Base-by-base conservation (phyloP, 352 stramenopile genomes). In the Thraustotheca clavata region DNA sequence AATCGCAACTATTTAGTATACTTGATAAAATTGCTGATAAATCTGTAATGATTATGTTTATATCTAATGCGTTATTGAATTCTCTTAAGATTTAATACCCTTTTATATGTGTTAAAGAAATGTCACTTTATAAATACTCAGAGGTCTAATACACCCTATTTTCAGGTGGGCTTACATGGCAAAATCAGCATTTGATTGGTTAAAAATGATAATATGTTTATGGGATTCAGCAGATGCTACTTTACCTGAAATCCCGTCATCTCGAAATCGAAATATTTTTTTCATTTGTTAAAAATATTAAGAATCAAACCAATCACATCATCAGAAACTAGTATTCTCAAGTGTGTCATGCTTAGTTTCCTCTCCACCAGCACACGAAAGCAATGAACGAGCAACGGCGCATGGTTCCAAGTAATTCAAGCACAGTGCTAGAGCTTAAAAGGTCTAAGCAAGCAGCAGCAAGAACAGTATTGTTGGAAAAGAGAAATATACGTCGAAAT, bases 291-390 rank as follows among this genome's bases (percentile, higher is more conserved):
- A 52, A 52, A 52, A 52, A 20, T 14, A 2, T 18, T 24, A 52
- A 52, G n/a, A 26, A 3, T 18, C 24, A 52, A 31, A 18, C 43
- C 43, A 52, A 52, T 52, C 43, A 52, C 43, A 52, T 52, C 43
- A 52, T 52, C 43, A 52, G 11, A 3, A 2, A 31, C 9, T 14
- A 52, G n/a, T 18, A 20, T 14, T 9, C 43, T 18, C 1, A 31
- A 9, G 43, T 24, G 24, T 52, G 43, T 52, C 43, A 52, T 52
- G 43, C 43, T 52, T 52, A 52, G 43, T 52, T 52, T 52, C n/a
- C n/a, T n/a, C n/a, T 52, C 43, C 43, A 52, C 38, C 38, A 7
- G 11, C 7, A 3, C 43, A 6, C 43, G 43, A 52, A 24, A 24
- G 11, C n/a, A 31, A 24, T 14, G 43, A 31, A 9, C 43, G 43